These are phyloP conservation scores for Melaleuca alternifolia DNA, from an alignment of 345 rosid species.

Conservation along the genomic window DNA sequence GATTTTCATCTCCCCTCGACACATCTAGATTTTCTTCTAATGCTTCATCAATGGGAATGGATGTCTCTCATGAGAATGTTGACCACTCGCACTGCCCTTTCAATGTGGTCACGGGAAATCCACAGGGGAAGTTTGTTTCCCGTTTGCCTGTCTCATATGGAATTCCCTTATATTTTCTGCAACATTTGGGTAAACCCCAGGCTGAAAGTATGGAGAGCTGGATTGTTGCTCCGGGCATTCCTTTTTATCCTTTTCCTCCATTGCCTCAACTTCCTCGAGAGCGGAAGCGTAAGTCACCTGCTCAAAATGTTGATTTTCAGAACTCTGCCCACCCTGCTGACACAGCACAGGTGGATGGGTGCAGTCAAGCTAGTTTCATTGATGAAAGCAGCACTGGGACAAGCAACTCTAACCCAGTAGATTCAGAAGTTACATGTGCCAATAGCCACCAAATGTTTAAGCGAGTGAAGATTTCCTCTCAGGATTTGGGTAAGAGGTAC, in stretches of 20 bases:
- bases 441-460: conserved; percentile 22
- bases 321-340: not conserved
- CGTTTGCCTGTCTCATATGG: conserved; percentile 74
- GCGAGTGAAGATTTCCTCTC: conserved; percentile 37
- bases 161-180: conserved; percentile 54
- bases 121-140: conserved; percentile 51
- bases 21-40: conserved; percentile 18
- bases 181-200: conserved; percentile 48
- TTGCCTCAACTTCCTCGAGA: conserved; percentile 47
- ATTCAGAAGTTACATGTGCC: conserved; percentile 15
- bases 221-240: conserved; percentile 76
- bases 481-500: conserved; percentile 64
- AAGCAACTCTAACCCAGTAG: conserved; percentile 13
- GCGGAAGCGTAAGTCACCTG: conserved; percentile 17
- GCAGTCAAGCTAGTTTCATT: not conserved
- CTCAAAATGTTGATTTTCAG: conserved; percentile 10
- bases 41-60: conserved; percentile 17
- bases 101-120: conserved; percentile 31
- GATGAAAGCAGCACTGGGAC: conserved; percentile 26
- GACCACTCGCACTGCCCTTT: conserved; percentile 11
- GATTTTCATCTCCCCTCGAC: conserved; percentile 49
- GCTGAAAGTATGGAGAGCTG: conserved; percentile 40
- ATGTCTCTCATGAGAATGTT: conserved; percentile 12
- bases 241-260: conserved; percentile 88
- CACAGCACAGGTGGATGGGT: conserved; percentile 1